Conservation (phyloP, 164 flowering plant genomes). For the Cinnamomum chago region DNA sequence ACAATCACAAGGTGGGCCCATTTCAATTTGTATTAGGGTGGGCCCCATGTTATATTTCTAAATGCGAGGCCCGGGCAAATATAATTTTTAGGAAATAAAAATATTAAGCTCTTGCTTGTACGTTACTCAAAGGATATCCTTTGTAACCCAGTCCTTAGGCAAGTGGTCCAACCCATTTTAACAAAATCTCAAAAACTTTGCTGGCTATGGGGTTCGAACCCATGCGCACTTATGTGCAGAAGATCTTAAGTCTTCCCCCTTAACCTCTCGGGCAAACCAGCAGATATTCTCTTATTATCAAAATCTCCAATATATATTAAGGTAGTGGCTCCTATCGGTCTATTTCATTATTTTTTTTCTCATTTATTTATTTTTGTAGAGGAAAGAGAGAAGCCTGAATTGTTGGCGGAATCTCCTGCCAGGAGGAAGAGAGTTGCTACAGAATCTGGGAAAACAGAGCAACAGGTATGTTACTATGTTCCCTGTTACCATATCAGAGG, state of each 20-base stretch:
- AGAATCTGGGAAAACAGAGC: constrained; percentile 90
- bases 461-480: constrained; percentile 54
- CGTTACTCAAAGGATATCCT: no score
- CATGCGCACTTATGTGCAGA: constrained; percentile 58
- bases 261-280: constrained; percentile 61
- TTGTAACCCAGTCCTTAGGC: no score
- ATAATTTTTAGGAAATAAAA: no score
- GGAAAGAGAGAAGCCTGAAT: constrained; percentile 95
- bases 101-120: no score
- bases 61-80: no score
- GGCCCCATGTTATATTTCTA: no score
- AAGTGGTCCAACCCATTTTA: no score
- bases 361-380: constrained; percentile 37
- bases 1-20: no score
- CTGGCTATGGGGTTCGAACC: constrained; percentile 61
- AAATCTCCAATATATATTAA: neutral
- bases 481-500: neutral
- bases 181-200: constrained; percentile 5
- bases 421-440: constrained; percentile 87
- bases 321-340: neutral
- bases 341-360: neutral
- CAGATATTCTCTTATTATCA: neutral
- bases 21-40: no score
- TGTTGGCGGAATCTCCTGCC: constrained; percentile 80
- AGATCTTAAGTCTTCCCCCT: constrained; percentile 59